Evolutionary conservation across 805 yeast genomes (phyloP), one percentile per base, ranked within the genome.

Genomic region (Brettanomyces sp.): DNA sequence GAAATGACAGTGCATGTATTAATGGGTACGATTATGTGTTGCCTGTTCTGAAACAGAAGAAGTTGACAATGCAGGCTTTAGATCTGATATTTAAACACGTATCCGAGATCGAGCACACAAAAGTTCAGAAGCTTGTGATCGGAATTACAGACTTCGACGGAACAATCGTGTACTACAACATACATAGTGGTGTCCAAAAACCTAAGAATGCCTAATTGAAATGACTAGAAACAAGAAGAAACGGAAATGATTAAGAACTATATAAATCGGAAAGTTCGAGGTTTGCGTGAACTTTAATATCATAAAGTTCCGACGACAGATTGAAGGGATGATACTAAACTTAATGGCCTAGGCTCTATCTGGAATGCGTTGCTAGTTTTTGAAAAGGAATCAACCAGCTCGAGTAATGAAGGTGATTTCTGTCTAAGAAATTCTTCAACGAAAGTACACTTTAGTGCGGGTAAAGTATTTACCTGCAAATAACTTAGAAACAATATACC

Each of bases 91-190:
- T 79, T 47, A 49, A 49, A 0, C 54, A 39, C 11, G 55, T 71
- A 1, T 47, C 49, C 5, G 23, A 21, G 7, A 28, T 4, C 1
- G 45, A 23, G 1, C 48, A 49, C 1, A 4, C 4, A 5, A 56
- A 76, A 25, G 76, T 79, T 0, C 62, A 60, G 39, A 63, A 79
- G 47, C 50, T 84, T 3, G 64, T 80, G 0, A 50, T 79, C 30
- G 89, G 77, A 0, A 65, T 83, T 6, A 71, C 76, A 3, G 79
- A 76, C 52, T 73, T 73, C 46, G 93, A 84, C 57, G 82, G 87
- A 2, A 80, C 89, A 0, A 70, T 81, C 18, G 82, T 82, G n/a
- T 84, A 79, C 53, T 83, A 84, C 59, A 75, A 76, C 57, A 68
- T 80, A 14, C 77, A 81, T 58, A 79, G 77, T 53, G 90, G 90